Evolutionary conservation across 163 green algal genomes (phyloP).

Genomic region (Chloromonas sp.): DNA sequence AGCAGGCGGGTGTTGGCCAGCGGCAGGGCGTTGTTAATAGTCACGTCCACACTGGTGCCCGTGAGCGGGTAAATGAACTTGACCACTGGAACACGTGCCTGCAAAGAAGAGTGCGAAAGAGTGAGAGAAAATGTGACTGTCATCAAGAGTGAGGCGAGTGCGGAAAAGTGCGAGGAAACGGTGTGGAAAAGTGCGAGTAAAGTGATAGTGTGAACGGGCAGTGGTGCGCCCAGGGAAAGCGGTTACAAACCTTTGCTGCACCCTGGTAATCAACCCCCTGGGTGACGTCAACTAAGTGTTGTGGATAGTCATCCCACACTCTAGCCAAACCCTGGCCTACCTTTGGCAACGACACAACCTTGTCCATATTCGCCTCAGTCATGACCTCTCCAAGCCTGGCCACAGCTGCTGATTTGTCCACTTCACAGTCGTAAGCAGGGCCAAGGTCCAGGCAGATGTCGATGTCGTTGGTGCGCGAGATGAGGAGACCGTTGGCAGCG

Average conservation of each 20-base stretch:
- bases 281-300: too few relatives aligned
- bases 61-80: conserved; percentile 65
- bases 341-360: conserved; percentile 59
- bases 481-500: conserved; percentile 72
- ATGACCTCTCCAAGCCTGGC: conserved; percentile 6
- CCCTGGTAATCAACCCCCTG: too few relatives aligned
- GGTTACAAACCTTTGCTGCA: neutral
- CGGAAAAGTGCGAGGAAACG: neutral
- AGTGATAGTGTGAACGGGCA: neutral
- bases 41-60: conserved; percentile 33
- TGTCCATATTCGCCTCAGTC: conserved; percentile 13
- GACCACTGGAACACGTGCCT: conserved; percentile 71
- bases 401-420: conserved; percentile 8
- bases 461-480: conserved; percentile 77
- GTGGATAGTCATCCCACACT: too few relatives aligned
- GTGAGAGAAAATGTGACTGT: too few relatives aligned
- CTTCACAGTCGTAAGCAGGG: neutral
- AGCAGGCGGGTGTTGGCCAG: conserved; percentile 88
- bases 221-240: neutral
- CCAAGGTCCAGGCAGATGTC: conserved; percentile 74
- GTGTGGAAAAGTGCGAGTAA: neutral
- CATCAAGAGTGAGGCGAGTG: neutral
- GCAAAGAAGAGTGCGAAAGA: neutral
- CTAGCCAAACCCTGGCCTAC: conserved; percentile 24
- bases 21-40: conserved; percentile 84